Evolutionary conservation across 352 stramenopile genomes (phyloP), one percentile per base, ranked within the genome.

Genomic region (Phytophthora boehmeriae): DNA sequence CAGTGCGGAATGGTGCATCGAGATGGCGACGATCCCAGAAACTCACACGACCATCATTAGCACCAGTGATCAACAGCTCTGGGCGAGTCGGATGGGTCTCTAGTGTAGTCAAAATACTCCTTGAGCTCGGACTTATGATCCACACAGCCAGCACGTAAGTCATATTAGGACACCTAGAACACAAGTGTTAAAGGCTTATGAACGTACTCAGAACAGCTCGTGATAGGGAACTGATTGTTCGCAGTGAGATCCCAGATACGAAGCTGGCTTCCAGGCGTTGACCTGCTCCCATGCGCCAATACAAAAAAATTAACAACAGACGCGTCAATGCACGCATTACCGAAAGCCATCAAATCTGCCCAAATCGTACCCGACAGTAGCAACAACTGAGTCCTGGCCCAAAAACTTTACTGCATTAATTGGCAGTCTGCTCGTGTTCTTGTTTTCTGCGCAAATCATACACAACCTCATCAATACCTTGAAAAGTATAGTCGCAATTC

Each of bases 11-110:
- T 3, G 86, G 83, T 11, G 67, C 51, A 36, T 86, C 71, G 4
- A 93, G 71, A 43, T 85, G 85, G 16, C 86, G 83, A 36, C 84
- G 78, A 67, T 94, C 86, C 86, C 86, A 94, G 23, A 92, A 78
- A 32, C 68, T 76, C 22, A 94, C 68, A 28, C 73, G 74, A 17
- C 86, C 86, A 30, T 94, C 83, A 44, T 88, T 70, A 22, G 73
- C 72, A 43, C 86, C 86, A 0, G 86, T 92, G 51, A 94, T 68
- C 44, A 94, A 68, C 27, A 94, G 48, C 59, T 94, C 86, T 6
- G 86, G 86, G 2, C 83, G 81, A 16, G 86, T 93, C 36, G 86
- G 86, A 35, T 94, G 86, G 17, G 75, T 89, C 66, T 92, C 86
- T 13, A 93, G 20, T 16, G 76, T 77, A 22, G 77, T 91, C 34